A percentile compares a stretch with the other conserved stretches of the same genome.
These are phyloP conservation scores for Stemphylium vesicarium DNA, from an alignment of 2,329 filamentous ascomycete species.

Conservation along the genomic window DNA sequence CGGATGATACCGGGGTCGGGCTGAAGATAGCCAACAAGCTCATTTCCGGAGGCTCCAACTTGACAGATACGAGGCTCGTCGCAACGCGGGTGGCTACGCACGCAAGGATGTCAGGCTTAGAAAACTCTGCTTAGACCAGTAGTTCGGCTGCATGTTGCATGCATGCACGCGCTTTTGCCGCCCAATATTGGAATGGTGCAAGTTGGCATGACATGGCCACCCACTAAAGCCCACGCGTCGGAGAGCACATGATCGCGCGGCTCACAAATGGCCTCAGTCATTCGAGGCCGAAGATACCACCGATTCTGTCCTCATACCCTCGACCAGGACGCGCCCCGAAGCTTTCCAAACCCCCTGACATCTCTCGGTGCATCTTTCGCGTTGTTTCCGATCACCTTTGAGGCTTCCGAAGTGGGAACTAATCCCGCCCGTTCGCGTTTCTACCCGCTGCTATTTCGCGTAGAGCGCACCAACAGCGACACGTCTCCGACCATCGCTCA, in stretches of 20 bases:
- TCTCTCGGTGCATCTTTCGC: constrained; percentile 9
- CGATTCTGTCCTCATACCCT: constrained; percentile 13
- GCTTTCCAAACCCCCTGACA: constrained; percentile 8
- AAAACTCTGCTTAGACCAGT: constrained; percentile 22
- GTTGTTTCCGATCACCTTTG: constrained; percentile 8
- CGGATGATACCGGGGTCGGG: too few relatives aligned
- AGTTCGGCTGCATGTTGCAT: constrained; percentile 20
- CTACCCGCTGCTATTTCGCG: constrained; percentile 15
- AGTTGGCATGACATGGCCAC: constrained; percentile 23
- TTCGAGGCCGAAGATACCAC: constrained; percentile 8
- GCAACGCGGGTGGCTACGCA: too few relatives aligned
- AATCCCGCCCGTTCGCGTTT: constrained; percentile 28
- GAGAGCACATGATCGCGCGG: constrained; percentile 29
- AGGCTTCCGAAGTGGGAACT: background rate
- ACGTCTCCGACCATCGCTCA: constrained; percentile 13
- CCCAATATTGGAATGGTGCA: constrained; percentile 11
- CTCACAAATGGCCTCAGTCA: constrained; percentile 21
- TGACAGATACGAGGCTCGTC: too few relatives aligned
- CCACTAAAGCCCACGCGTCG: constrained; percentile 30
- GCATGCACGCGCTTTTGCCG: constrained; percentile 14
- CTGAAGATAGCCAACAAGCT: too few relatives aligned
- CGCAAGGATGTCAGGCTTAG: constrained; percentile 1
- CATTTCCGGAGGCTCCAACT: too few relatives aligned
- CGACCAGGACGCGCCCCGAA: constrained; percentile 26
- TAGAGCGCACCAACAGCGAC: constrained; percentile 17